Conservation (phyloP, 2,329 filamentous ascomycete genomes). For the Colletotrichum ledebouriae region DNA sequence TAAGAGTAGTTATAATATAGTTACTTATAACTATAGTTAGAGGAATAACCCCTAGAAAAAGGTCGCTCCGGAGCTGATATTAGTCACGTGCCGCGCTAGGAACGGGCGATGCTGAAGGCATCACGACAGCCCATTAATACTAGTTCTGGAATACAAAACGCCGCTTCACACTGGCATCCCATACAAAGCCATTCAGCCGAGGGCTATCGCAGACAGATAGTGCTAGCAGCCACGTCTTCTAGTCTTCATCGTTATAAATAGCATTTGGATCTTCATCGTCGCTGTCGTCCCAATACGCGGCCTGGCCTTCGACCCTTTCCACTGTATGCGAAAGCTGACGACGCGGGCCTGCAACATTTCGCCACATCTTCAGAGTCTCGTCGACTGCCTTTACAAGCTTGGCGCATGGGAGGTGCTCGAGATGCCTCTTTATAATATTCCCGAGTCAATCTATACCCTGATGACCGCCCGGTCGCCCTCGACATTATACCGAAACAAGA, state of each 20-base stretch:
- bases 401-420: not conserved
- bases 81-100: too few species aligned
- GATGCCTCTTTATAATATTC: not conserved
- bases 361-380: not conserved
- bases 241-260: not conserved
- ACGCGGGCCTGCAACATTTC: not conserved
- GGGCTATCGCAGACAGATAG: not conserved
- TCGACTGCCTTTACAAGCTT: not conserved
- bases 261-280: conserved; percentile 3
- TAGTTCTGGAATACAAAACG: not conserved
- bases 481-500: not conserved
- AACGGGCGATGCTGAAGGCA: too few species aligned
- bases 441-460: not conserved
- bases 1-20: too few species aligned
- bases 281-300: conserved; percentile 3
- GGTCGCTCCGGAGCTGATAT: too few species aligned
- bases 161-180: not conserved
- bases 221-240: conserved; percentile 2
- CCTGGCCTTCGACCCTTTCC: not conserved
- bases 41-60: too few species aligned
- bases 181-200: conserved; percentile 2
- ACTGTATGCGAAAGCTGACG: not conserved
- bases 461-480: conserved; percentile 2
- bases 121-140: not conserved
- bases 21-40: too few species aligned